Conservation (phyloP, 2,329 filamentous ascomycete species). For the Cadophora luteo-olivacea region DNA sequence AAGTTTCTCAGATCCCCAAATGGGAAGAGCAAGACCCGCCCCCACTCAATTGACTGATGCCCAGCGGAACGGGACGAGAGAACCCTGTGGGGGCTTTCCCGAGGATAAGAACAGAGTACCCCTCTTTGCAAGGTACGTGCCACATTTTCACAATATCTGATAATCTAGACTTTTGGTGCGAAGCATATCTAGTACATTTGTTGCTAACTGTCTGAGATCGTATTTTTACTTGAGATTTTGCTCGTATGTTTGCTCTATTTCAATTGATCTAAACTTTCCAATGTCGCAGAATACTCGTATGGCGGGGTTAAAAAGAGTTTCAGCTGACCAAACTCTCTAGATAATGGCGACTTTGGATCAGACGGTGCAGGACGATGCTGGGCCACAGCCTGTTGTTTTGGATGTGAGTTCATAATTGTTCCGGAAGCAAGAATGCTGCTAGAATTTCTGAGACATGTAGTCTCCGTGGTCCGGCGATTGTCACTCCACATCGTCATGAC, state of each 20-base stretch:
- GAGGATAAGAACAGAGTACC: constrained; percentile 6
- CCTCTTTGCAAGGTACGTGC: background rate
- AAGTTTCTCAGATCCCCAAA: background rate
- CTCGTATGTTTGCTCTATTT: too few species aligned
- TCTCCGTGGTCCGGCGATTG: background rate
- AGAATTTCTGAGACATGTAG: background rate
- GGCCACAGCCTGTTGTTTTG: constrained; percentile 9
- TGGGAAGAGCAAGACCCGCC: background rate
- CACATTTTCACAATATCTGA: background rate
- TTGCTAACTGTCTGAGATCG: too few species aligned
- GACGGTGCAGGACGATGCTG: constrained; percentile 14
- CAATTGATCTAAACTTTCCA: too few species aligned
- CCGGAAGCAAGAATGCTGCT: background rate
- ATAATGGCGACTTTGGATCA: constrained; percentile 10
- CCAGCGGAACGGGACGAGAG: background rate
- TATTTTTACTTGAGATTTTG: too few species aligned
- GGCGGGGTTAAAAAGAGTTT: background rate
- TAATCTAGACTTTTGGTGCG: background rate
- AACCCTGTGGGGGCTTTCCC: background rate
- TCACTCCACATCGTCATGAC: background rate
- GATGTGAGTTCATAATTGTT: constrained; percentile 17
- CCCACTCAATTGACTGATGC: background rate
- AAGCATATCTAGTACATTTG: background rate
- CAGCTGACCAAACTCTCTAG: background rate
- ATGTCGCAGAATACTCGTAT: too few species aligned